Conservation (phyloP, 352 stramenopile species). For the Pythium volutum region DNA sequence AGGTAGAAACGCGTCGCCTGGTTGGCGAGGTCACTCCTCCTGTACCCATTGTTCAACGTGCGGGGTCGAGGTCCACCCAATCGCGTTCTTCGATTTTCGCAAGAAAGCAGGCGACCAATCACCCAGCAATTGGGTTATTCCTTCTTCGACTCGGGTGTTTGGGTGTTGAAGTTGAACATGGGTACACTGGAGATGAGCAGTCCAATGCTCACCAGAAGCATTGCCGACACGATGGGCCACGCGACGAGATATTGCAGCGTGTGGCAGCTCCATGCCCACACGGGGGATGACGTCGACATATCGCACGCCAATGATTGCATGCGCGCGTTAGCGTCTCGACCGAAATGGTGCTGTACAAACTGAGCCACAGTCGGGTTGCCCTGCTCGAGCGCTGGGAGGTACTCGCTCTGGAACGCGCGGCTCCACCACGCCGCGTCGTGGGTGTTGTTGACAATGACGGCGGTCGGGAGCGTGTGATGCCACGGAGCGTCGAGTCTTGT, state of each 20-base stretch:
- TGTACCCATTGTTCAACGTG: slow-evolving; percentile 18
- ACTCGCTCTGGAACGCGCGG: slow-evolving; percentile 36
- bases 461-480: slow-evolving; percentile 33
- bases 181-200: slow-evolving; percentile 14
- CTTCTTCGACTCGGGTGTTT: slow-evolving; percentile 22
- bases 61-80: slow-evolving; percentile 10
- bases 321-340: background rate
- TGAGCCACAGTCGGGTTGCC: slow-evolving; percentile 39
- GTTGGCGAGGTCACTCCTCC: slow-evolving; percentile 17
- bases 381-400: slow-evolving; percentile 40
- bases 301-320: background rate
- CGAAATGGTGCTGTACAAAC: slow-evolving; percentile 44
- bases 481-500: slow-evolving; percentile 68
- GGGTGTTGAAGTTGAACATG: slow-evolving; percentile 19
- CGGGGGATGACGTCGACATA: background rate
- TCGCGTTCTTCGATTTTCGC: slow-evolving; percentile 24
- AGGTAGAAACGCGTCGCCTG: too few species aligned
- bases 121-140: slow-evolving; percentile 22
- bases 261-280: slow-evolving; percentile 12
- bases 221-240: background rate
- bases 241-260: slow-evolving; percentile 8
- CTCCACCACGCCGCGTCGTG: slow-evolving; percentile 43
- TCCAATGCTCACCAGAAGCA: background rate
- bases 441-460: slow-evolving; percentile 28
- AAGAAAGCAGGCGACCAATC: background rate